A percentile compares a stretch with the other conserved stretches of the same genome.
These are phyloP conservation scores for Erodium maritimum DNA, from an alignment of 345 rosid species.

Conservation along the genomic window DNA sequence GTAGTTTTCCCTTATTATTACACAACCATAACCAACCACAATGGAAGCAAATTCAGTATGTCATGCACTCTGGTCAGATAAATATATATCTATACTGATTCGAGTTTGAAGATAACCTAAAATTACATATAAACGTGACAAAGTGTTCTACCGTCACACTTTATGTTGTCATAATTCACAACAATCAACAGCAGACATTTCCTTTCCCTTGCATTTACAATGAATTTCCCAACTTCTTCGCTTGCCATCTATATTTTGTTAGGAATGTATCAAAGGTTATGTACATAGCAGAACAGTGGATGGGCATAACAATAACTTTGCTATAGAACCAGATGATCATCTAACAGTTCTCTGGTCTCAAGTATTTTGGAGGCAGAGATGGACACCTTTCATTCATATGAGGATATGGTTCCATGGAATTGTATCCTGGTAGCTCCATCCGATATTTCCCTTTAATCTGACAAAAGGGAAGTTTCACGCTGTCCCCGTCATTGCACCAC, in stretches of 20 bases:
- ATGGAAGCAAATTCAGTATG: background rate
- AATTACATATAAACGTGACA: background rate
- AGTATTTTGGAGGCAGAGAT: constrained; percentile 76
- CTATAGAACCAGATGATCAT: background rate
- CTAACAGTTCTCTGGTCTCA: constrained; percentile 56
- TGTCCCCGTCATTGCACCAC: constrained; percentile 91
- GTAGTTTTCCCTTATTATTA: too few relatives aligned
- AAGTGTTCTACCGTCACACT: background rate
- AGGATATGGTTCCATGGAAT: constrained; percentile 72
- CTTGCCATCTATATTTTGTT: constrained; percentile 3
- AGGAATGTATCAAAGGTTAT: background rate
- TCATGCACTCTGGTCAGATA: background rate
- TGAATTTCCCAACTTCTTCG: background rate
- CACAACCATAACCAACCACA: too few relatives aligned
- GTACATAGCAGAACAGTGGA: background rate
- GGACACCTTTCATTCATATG: constrained; percentile 92
- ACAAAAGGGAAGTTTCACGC: constrained; percentile 70
- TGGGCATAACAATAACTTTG: background rate
- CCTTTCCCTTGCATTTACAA: constrained; percentile 12
- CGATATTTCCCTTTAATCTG: constrained; percentile 83
- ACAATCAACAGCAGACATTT: background rate
- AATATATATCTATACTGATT: too few relatives aligned
- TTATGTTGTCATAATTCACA: background rate
- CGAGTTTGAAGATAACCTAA: background rate
- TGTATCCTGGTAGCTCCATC: constrained; percentile 91